Evolutionary conservation across 345 rosid species (phyloP).

Genomic region (Populus simonii): DNA sequence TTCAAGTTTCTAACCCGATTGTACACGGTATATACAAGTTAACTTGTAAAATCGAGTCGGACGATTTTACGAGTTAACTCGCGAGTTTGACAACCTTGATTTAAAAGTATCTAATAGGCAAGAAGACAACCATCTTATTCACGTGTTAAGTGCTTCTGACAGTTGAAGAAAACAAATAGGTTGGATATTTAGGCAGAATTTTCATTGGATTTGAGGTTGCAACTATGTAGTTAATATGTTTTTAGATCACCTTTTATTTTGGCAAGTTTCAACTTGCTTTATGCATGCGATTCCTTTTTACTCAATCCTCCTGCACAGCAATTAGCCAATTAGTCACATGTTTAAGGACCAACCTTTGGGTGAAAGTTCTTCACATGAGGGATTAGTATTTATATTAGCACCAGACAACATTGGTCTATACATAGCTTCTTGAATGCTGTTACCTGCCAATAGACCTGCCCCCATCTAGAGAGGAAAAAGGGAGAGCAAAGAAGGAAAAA

Average conservation of each 20-base stretch:
- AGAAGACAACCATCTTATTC: background rate
- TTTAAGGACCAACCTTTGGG: background rate
- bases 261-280: background rate
- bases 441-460: background rate
- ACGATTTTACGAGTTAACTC: no score
- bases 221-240: background rate
- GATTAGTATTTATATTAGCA: no score
- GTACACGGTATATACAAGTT: no score
- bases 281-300: background rate
- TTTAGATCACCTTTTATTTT: background rate
- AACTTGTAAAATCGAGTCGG: no score
- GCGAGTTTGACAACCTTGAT: no score
- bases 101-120: background rate
- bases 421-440: background rate
- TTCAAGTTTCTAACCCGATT: no score
- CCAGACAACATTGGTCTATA: background rate
- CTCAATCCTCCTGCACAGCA: background rate
- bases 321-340: background rate
- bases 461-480: background rate
- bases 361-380: background rate
- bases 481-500: background rate
- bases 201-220: background rate
- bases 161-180: background rate
- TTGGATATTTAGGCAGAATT: background rate
- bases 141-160: background rate